Percentiles rank a stretch among this genome's conserved stretches.
phyloP scores from a whole-genome alignment of 345 rosid species.

The Populus alba region DNA sequence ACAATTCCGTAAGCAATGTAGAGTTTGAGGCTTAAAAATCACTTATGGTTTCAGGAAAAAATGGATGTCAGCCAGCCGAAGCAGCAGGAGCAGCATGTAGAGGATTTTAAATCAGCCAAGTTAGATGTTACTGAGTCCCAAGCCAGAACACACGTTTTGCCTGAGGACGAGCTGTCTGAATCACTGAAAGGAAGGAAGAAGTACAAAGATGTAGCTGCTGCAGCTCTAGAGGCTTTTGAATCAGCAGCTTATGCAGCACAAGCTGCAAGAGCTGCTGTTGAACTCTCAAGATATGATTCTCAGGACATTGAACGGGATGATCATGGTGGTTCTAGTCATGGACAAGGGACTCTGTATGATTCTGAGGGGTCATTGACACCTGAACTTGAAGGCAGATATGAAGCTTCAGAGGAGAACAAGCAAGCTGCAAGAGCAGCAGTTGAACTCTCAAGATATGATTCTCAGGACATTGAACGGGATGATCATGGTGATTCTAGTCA shows the following conservation, averaged over 20 bases:
- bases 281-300: conserved; percentile 65
- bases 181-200: conserved; percentile 37
- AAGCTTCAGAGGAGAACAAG: not conserved
- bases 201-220: conserved; percentile 86
- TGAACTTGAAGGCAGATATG: conserved; percentile 3
- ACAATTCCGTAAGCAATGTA: not conserved
- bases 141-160: not conserved
- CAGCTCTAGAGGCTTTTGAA: conserved; percentile 91
- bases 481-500: conserved; percentile 18
- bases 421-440: conserved; percentile 91
- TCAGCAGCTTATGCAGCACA: conserved; percentile 83
- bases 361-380: not conserved
- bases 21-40: not conserved
- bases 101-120: not conserved
- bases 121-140: conserved; percentile 15
- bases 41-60: conserved; percentile 33
- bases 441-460: conserved; percentile 69
- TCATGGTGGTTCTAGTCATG: conserved; percentile 17
- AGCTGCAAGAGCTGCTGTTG: conserved; percentile 93
- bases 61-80: not conserved
- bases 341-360: conserved; percentile 7
- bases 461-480: conserved; percentile 34
- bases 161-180: conserved; percentile 34
- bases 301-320: conserved; percentile 33
- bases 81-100: conserved; percentile 1